A percentile compares a stretch with the other conserved stretches of the same genome.
These are phyloP conservation scores for Corymbia calophylla DNA, from an alignment of 441 rosid species.

Conservation along the genomic window DNA sequence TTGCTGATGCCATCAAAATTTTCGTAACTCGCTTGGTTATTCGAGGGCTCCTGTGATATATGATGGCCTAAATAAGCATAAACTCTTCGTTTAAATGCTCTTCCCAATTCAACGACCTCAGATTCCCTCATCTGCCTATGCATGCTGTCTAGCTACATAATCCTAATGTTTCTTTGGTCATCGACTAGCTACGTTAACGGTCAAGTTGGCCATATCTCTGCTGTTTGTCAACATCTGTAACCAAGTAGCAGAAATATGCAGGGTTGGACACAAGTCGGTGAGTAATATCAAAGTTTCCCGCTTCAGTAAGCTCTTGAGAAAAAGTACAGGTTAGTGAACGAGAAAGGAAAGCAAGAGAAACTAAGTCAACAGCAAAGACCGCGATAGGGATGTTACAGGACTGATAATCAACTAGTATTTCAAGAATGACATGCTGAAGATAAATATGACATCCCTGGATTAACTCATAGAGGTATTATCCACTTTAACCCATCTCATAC, in stretches of 20 bases:
- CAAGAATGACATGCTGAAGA: not conserved
- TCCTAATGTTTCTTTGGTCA: slow-evolving; percentile 36
- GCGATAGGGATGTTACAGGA: not conserved
- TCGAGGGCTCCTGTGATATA: not conserved
- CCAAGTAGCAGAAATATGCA: slow-evolving; percentile 6
- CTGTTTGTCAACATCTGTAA: slow-evolving; percentile 49
- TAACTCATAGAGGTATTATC: too few species aligned
- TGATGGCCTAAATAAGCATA: slow-evolving; percentile 50
- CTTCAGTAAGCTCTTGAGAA: slow-evolving; percentile 48
- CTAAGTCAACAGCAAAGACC: too few species aligned
- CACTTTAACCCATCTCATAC: too few species aligned
- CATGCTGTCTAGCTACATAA: slow-evolving; percentile 14
- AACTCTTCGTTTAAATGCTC: slow-evolving; percentile 55
- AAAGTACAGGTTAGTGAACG: not conserved
- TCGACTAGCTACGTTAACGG: slow-evolving; percentile 54
- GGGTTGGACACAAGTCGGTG: slow-evolving; percentile 64
- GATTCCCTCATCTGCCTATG: slow-evolving; percentile 38
- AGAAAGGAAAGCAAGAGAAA: not conserved
- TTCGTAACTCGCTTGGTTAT: too few species aligned
- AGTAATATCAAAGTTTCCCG: slow-evolving; percentile 77
- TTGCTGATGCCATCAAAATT: too few species aligned
- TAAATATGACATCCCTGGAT: not conserved
- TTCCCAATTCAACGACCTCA: slow-evolving; percentile 60
- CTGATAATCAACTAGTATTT: not conserved
- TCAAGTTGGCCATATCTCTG: slow-evolving; percentile 71